Evolutionary conservation across 2,329 filamentous ascomycete species (phyloP).

Genomic region (Fusarium agapanthi): DNA sequence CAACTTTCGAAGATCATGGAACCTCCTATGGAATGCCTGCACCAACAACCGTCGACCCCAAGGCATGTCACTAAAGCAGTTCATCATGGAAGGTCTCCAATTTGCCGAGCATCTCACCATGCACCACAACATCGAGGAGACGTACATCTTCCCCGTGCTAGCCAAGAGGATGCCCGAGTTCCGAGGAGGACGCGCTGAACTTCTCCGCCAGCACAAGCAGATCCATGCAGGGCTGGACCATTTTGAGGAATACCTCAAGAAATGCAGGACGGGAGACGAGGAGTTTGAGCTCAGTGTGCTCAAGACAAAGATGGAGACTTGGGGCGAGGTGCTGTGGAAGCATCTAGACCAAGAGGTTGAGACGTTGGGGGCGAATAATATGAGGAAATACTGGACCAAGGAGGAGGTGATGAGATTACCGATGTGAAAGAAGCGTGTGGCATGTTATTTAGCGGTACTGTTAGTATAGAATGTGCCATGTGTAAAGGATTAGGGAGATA

Average conservation of each 20-base stretch:
- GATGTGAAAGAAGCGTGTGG: slow-evolving; percentile 58
- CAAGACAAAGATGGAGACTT: slow-evolving; percentile 77
- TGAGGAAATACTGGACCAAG: slow-evolving; percentile 82
- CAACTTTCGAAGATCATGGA: slow-evolving; percentile 80
- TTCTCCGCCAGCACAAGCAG: slow-evolving; percentile 77
- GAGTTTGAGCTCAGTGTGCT: slow-evolving; percentile 67
- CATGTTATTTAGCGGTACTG: slow-evolving; percentile 1
- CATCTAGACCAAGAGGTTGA: slow-evolving; percentile 88
- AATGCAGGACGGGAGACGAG: slow-evolving; percentile 69
- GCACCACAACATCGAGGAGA: slow-evolving; percentile 87
- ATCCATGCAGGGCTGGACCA: slow-evolving; percentile 81
- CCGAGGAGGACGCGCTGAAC: slow-evolving; percentile 59
- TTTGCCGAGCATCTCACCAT: slow-evolving; percentile 75
- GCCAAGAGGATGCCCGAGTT: slow-evolving; percentile 84
- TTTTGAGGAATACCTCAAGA: slow-evolving; percentile 71
- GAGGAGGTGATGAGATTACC: slow-evolving; percentile 78
- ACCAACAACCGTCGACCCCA: slow-evolving; percentile 65
- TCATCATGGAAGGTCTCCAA: slow-evolving; percentile 72
- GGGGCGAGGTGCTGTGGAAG: slow-evolving; percentile 80
- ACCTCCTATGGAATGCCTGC: slow-evolving; percentile 73
- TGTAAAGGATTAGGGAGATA: neutral
- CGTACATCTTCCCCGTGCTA: slow-evolving; percentile 80
- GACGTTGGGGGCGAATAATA: slow-evolving; percentile 80
- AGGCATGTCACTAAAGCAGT: slow-evolving; percentile 72
- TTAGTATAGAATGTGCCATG: neutral